phyloP scores from a whole-genome alignment of 192 early-diverging fungal species.

The Coemansia sp. region DNA sequence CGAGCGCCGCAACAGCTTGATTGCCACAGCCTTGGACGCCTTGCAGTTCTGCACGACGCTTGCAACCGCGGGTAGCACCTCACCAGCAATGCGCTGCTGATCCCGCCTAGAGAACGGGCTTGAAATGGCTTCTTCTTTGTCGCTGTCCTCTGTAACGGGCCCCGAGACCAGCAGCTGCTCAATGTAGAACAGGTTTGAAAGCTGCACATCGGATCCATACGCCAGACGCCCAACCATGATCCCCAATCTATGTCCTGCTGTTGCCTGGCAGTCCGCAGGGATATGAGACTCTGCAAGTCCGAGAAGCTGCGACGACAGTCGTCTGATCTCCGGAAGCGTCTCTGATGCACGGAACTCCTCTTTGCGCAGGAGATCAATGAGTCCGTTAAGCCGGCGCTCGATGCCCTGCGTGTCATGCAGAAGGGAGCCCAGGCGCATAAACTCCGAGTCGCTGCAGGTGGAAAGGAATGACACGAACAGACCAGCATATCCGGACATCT shows the following conservation, averaged over 20 bases:
- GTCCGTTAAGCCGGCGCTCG: conserved; percentile 73
- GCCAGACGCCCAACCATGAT: conserved; percentile 58
- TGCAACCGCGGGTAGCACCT: conserved; percentile 44
- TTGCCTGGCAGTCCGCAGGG: conserved; percentile 41
- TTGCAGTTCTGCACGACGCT: conserved; percentile 41
- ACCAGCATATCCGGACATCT: conserved; percentile 66
- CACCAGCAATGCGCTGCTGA: conserved; percentile 15
- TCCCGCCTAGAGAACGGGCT: conserved; percentile 17
- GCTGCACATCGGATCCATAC: conserved; percentile 66
- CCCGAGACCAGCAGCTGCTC: conserved; percentile 35
- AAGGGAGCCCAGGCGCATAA: conserved; percentile 69
- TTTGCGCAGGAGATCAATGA: conserved; percentile 74
- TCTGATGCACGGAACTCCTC: conserved; percentile 73
- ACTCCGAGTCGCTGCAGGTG: conserved; percentile 67
- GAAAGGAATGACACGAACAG: conserved; percentile 70
- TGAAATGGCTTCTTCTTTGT: neutral
- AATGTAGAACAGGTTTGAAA: conserved; percentile 56
- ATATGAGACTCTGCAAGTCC: conserved; percentile 67
- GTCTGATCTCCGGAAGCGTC: conserved; percentile 67
- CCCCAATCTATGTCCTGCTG: conserved; percentile 57
- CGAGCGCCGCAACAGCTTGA: conserved; percentile 66
- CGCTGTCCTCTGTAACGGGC: neutral
- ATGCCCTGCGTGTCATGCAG: conserved; percentile 76
- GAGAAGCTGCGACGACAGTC: conserved; percentile 65
- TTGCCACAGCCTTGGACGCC: conserved; percentile 60